These are phyloP conservation scores for Nectriaceae sp. DNA, from an alignment of 2,329 filamentous ascomycete species.

Conservation along the genomic window DNA sequence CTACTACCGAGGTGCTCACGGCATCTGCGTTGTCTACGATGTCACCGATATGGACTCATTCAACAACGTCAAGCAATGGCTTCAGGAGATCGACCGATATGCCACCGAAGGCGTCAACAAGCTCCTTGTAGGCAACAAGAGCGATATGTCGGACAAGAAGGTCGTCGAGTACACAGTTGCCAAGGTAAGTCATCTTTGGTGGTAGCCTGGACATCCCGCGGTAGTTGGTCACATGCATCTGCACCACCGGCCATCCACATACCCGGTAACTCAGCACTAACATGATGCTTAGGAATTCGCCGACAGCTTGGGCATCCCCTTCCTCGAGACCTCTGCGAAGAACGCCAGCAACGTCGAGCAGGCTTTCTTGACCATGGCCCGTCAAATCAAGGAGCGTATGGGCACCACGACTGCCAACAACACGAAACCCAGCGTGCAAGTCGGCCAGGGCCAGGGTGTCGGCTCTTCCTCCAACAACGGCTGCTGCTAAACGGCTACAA, in stretches of 20 bases:
- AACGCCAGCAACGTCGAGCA: slow-evolving; percentile 99
- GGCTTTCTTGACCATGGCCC: slow-evolving; percentile 99
- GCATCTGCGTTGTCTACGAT: slow-evolving; percentile 99
- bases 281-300: slow-evolving; percentile 77
- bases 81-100: slow-evolving; percentile 99
- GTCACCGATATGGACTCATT: slow-evolving; percentile 99
- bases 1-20: slow-evolving; percentile 98
- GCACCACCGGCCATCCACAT: neutral
- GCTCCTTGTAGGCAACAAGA: slow-evolving; percentile 99
- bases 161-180: slow-evolving; percentile 99
- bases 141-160: slow-evolving; percentile 99
- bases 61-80: slow-evolving; percentile 99
- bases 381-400: slow-evolving; percentile 99
- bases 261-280: slow-evolving; percentile 18
- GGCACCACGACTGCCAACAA: slow-evolving; percentile 93
- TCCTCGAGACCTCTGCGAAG: slow-evolving; percentile 99
- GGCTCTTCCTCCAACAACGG: slow-evolving; percentile 81
- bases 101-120: slow-evolving; percentile 99
- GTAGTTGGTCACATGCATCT: slow-evolving; percentile 22
- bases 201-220: neutral
- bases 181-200: slow-evolving; percentile 68
- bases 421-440: slow-evolving; percentile 97
- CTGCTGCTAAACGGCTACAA: slow-evolving; percentile 72
- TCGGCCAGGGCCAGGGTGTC: slow-evolving; percentile 92
- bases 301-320: slow-evolving; percentile 96